phyloP scores from a whole-genome alignment of 768 basidiomycete genomes.

The Gymnopilus junonius region DNA sequence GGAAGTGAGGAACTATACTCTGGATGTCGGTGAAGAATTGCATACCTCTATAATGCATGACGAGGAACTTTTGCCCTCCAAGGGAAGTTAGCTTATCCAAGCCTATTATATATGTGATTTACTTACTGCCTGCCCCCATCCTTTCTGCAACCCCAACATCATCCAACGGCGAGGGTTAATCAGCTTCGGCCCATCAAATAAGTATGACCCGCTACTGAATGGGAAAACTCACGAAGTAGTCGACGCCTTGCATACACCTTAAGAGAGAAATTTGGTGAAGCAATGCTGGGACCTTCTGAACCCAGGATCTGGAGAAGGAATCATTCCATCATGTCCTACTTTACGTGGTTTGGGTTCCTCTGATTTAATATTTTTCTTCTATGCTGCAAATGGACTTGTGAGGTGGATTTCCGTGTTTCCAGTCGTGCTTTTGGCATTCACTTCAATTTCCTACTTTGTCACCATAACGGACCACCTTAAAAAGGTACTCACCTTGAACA shows the following conservation, averaged over 20 bases:
- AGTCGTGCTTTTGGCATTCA: constrained; percentile 27
- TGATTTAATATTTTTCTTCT: constrained; percentile 1
- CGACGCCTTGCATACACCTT: not conserved
- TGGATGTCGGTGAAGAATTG: not conserved
- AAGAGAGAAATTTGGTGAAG: not conserved
- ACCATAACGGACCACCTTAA: not conserved
- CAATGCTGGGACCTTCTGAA: constrained; percentile 1
- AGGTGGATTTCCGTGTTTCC: constrained; percentile 22
- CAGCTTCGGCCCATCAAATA: not conserved
- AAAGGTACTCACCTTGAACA: constrained; percentile 13
- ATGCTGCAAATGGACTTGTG: constrained; percentile 22
- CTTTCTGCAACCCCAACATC: not conserved
- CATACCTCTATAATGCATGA: not conserved
- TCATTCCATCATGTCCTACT: not conserved
- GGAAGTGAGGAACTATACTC: not conserved
- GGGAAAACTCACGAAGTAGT: not conserved
- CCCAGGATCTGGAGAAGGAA: not conserved
- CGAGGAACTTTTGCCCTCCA: not conserved
- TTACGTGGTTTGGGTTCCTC: not conserved
- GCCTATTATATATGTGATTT: not conserved
- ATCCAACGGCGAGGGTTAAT: not conserved
- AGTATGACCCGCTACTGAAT: not conserved
- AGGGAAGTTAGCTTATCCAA: not conserved
- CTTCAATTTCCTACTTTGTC: constrained; percentile 5
- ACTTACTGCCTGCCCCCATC: not conserved